Evolutionary conservation across 352 stramenopile genomes (phyloP), one percentile per base, ranked within the genome.

Genomic region (Nothophytophthora sp.): DNA sequence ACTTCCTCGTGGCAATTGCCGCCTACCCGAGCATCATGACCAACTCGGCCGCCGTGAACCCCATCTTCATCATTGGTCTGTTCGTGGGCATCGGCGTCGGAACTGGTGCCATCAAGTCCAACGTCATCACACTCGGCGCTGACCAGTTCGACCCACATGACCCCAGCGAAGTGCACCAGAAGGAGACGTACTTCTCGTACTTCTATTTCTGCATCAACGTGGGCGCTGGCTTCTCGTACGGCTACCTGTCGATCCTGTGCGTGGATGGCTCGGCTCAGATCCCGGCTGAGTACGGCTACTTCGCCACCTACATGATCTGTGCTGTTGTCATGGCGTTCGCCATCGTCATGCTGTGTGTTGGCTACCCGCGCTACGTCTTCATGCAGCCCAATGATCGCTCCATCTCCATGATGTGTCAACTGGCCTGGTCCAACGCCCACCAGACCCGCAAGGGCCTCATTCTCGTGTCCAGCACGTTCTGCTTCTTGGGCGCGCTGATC

Each of bases 161-260:
- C 44, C 67, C 62, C 0, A 55, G 49, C 9, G 73, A 88, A 53
- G 53, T 63, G 4, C 55, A 70, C 24, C 56, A 82, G 39, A 83
- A 89, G 50, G 61, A 79, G 35, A 81, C 64, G 32, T 95, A 76
- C 65, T 94, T 94, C 61, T 86, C 63, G 49, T 90, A 78, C 56
- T 92, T 92, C 44, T 96, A 96, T 62, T 90, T 73, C 58, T 74
- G 59, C 37, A 80, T 93, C 57, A 95, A 95, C 57, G 34, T 90
- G 11, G 85, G 86, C 12, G 47, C 86, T 1, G 46, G 56, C 7
- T 63, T 95, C 25, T 82, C 73, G 35, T 96, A 92, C 63, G 86
- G 70, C 8, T 83, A 91, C 47, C 59, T 95, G n/a, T 83, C 81
- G n/a, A 76, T 78, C 20, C 55, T 95, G 27, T 90, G 70, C 34